Base-by-base conservation (phyloP, 352 stramenopile species). In the Phytophthora crassamura region DNA sequence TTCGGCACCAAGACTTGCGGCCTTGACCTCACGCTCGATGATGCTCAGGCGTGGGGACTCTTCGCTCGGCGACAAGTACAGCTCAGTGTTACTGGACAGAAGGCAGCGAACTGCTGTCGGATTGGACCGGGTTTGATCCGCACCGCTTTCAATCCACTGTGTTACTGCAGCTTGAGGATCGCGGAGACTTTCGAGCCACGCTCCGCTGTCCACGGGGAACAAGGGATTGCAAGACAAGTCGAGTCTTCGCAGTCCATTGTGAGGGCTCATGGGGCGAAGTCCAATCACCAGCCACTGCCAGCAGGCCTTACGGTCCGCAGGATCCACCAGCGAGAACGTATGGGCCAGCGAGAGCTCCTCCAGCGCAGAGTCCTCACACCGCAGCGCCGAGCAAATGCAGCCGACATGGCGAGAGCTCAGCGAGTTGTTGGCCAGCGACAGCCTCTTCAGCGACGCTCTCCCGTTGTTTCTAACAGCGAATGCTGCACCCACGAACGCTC, bases 401-500 rank as follows among this genome's bases (percentile, higher is more conserved):
- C 56, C 68, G 36, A 77, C 36, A 45, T 80, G 64, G 16, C 52
- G 64, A 25, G 35, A 66, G 28, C 34, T 73, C 25, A 80, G 39
- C n/a, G 68, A 68, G 39, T 75, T 80, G 25, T 66, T 64, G 9
- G 68, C 72, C 14, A 80, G 35, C 30, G 72, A 80, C 34, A 80
- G 40, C 22, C 64, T 54, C 49, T 55, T 75, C 48, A 74, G 38
- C 16, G 51, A 57, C 11, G 25, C 22, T 25, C 22, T 48, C 46
- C 22, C 56, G 15, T 15, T 40, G 14, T 11, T 16, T 32, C 7
- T 22, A 35, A 67, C 32, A 40, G 56, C 68, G 36, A 76, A 57
- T 5, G 65, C 68, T 14, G 60, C 64, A 36, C 49, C 6, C 10
- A 80, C 43, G 34, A 80, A 73, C 20, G 35, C 45, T 22, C 68